phyloP scores from a whole-genome alignment of 2,329 filamentous ascomycete genomes.

The Talaromyces sp. region DNA sequence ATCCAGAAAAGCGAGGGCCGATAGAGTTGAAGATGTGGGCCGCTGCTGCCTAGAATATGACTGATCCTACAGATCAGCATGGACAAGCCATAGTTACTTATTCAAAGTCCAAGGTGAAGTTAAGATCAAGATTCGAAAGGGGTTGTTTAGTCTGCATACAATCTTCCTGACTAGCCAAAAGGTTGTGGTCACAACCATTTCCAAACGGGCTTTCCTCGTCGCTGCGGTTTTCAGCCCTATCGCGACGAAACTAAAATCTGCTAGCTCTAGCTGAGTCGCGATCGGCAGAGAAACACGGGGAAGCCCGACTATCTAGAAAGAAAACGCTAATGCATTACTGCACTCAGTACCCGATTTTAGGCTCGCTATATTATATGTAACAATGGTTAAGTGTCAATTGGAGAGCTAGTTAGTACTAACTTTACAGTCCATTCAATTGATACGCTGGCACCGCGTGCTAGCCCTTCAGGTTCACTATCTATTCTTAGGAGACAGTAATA shows the following conservation, averaged over 20 bases:
- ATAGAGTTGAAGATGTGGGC: background rate
- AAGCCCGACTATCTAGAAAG: too few species aligned
- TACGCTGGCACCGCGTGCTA: background rate
- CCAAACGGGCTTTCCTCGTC: too few species aligned
- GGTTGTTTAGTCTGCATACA: too few species aligned
- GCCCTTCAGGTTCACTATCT: background rate
- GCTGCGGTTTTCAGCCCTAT: too few species aligned
- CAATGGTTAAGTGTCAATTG: background rate
- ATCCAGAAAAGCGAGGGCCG: background rate
- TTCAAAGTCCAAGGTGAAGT: too few species aligned
- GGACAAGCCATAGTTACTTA: background rate
- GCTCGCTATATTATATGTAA: background rate
- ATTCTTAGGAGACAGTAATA: conserved; percentile 1
- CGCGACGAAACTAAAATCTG: too few species aligned
- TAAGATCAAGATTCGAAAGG: too few species aligned
- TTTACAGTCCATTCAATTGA: background rate
- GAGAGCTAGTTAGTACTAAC: background rate
- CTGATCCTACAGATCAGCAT: background rate
- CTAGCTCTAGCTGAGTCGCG: too few species aligned
- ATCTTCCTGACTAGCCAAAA: too few species aligned
- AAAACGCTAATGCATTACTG: too few species aligned
- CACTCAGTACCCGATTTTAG: background rate
- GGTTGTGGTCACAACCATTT: too few species aligned
- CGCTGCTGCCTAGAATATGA: background rate
- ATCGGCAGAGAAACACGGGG: too few species aligned